Evolutionary conservation across 441 rosid species (phyloP).

Genomic region (California macrophylla): DNA sequence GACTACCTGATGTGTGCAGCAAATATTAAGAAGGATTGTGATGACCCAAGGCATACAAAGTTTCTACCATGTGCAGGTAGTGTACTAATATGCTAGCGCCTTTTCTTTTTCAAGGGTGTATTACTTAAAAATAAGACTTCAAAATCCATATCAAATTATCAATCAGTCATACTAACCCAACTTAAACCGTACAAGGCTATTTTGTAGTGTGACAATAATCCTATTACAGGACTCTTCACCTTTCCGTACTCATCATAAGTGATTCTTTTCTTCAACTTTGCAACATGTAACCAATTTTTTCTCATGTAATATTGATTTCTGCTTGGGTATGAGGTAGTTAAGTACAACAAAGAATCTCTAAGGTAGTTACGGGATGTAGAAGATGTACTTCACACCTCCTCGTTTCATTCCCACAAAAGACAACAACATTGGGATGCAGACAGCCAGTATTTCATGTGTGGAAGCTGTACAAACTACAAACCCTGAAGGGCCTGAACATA

Average conservation of each 20-base stretch:
- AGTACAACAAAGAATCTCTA: not conserved
- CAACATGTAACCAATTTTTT: not conserved
- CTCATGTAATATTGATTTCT: not conserved
- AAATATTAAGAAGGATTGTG: conserved; percentile 20
- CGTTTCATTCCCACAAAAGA: too few species aligned
- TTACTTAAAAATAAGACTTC: not conserved
- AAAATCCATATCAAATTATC: not conserved
- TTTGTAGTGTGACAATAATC: not conserved
- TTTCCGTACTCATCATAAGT: not conserved
- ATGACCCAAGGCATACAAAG: not conserved
- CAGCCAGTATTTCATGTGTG: too few species aligned
- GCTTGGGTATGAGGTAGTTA: not conserved
- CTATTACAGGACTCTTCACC: not conserved
- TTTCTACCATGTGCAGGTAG: not conserved
- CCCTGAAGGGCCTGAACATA: too few species aligned
- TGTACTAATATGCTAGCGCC: not conserved
- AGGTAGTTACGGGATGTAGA: not conserved
- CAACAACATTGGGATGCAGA: too few species aligned
- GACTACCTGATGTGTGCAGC: conserved; percentile 40
- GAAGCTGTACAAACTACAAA: too few species aligned
- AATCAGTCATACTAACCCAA: not conserved
- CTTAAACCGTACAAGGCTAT: not conserved
- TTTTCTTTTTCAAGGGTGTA: not conserved
- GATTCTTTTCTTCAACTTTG: not conserved
- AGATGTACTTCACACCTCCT: too few species aligned